Percentiles rank a stretch among this genome's conserved stretches.
phyloP scores from a whole-genome alignment of 2,329 filamentous ascomycete species.

The Beauveria brongniartii region DNA sequence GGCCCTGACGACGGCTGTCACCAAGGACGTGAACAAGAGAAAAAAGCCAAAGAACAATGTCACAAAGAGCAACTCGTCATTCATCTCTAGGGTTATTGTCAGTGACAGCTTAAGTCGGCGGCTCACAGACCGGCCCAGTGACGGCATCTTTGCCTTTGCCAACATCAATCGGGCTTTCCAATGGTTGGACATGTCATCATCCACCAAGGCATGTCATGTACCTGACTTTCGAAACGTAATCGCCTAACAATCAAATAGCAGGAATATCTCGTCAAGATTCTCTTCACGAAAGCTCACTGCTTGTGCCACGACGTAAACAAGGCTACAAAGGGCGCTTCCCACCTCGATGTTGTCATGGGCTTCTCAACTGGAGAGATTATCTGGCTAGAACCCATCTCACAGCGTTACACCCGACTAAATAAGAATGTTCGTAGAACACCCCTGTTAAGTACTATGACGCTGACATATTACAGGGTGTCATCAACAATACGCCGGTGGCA shows the following conservation, averaged over 20 bases:
- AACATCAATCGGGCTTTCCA: conserved; percentile 95
- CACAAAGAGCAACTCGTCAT: conserved; percentile 96
- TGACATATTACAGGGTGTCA: conserved; percentile 55
- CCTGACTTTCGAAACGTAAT: background rate
- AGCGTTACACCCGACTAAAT: conserved; percentile 91
- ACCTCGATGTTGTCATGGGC: conserved; percentile 89
- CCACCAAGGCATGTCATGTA: conserved; percentile 48
- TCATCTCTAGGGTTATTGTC: conserved; percentile 91
- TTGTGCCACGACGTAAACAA: conserved; percentile 89
- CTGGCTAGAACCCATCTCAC: conserved; percentile 96
- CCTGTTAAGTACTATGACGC: background rate
- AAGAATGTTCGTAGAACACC: conserved; percentile 61
- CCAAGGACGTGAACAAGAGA: conserved; percentile 70
- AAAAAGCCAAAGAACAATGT: conserved; percentile 98
- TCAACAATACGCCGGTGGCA: conserved; percentile 77
- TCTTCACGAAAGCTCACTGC: conserved; percentile 95
- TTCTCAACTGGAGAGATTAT: conserved; percentile 96
- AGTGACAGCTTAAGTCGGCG: conserved; percentile 75
- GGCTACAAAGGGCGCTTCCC: conserved; percentile 66
- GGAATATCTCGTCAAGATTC: conserved; percentile 88
- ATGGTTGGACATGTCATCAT: conserved; percentile 83
- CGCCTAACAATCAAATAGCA: conserved; percentile 38
- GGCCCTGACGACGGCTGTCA: conserved; percentile 52
- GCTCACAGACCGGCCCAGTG: conserved; percentile 65
- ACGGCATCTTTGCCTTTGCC: conserved; percentile 83